Base-by-base conservation (phyloP, 768 basidiomycete genomes). In the Pleurotus giganteus region DNA sequence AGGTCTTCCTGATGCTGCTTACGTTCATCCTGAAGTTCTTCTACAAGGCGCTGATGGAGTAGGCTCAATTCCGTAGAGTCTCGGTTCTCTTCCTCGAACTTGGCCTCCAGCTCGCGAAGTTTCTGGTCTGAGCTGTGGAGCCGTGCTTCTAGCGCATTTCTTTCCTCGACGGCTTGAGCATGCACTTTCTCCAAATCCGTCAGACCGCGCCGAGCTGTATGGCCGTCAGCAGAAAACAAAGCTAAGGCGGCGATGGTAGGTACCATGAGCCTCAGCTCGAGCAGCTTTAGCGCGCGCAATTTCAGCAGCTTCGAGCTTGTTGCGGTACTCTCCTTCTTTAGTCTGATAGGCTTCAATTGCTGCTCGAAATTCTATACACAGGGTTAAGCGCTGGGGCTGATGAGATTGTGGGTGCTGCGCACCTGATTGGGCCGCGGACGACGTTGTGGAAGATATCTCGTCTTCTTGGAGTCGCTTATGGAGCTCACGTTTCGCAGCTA, bases 1-100 rank as follows among this genome's bases (percentile, higher is more conserved):
- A 91, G 76, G 58, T 92, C 89, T 61, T 91, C 87, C 64, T 85
- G 82, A 63, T 92, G 85, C 53, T 85, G 85, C 55, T 88, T 83
- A 58, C 88, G 79, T 65, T 89, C 86, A 55, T 89, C 87, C 58
- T 91, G 87, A 62, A 93, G 75, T 63, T 89, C 86, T 55, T 88
- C 88, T 1, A 81, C 75, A n/a, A 91, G 71, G 23, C 87, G 80
- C 56, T 84, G 82, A 27, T 84, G 79, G 36, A 88, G 78, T 19
- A 83, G 67, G 26, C 79, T 83, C 32, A 86, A 72, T 58, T 89
- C 86, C 21, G 85, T 80, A 11, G 80, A 80, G 52, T 87, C 85
- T 11, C 79, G 80, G n/a, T 79, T 80, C 50, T 84, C 87, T 47
- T 87, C 83, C 32, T 86, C 85, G 0, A 89, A 73, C 59, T 82